Base-by-base conservation (phyloP, 2,329 filamentous ascomycete genomes). In the Cladophialophora carrionii region DNA sequence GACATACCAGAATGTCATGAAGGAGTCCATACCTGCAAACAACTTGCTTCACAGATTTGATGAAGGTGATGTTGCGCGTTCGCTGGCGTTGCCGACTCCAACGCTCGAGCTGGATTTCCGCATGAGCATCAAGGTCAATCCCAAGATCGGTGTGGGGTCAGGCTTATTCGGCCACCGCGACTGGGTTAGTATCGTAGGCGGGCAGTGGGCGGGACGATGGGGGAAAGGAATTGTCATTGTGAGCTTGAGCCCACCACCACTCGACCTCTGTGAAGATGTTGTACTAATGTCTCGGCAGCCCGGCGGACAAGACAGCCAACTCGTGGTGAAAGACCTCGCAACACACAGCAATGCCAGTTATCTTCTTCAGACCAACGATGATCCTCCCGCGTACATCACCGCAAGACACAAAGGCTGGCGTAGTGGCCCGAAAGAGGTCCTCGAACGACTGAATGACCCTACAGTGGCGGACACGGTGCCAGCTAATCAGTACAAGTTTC, bases 41-140 rank as follows among this genome's bases (percentile, higher is more conserved):
- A 82, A 82, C 65, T 75, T 83, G 53, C 77, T 82, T 34, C 80
- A 82, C 71, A 80, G 79, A 48, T 83, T 82, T 70, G 80, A 81
- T 32, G 80, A 82, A 71, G 79, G 79, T 54, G 80, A 83, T 72
- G 74, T 81, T 58, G 80, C 80, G 24, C 79, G 80, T 20, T 81
- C 79, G 9, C 71, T 82, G 53, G 78, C 80, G 68, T 75, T 83
- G 31, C 81, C 81, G 8, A 75, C 77, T 6, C 82, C 82, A 0
- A 74, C 75, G 4, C 77, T 83, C 32, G 81, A 83, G 66, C 76
- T 83, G 53, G 82, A 84, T 70, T 84, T 83, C 74, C 80, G 82
- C 57, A 82, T 84, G 76, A 82, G 80, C 70, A 78, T 83, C 61
- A 82, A 82, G 69, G 73, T 83, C 71, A 83, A 84, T 68, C 82